Evolutionary conservation across 208 protist genomes (phyloP), one percentile per base, ranked within the genome.

Genomic region (Vickermania spadyakhi): DNA sequence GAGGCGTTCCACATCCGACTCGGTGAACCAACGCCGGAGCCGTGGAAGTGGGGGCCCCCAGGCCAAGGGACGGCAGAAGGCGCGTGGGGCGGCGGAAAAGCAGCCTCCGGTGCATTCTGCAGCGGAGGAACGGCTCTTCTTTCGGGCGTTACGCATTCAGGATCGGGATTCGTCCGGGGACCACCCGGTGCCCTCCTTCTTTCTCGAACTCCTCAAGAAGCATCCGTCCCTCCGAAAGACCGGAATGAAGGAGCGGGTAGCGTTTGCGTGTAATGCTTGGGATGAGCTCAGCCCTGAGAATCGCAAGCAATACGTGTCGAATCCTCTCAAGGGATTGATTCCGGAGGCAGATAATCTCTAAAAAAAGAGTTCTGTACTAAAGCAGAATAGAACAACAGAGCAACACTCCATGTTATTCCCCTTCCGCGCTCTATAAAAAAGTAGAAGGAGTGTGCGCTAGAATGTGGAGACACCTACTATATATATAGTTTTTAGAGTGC

Each of bases 191-290:
- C 79, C 88, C 23, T 85, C 88, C 1, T 94, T 92, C 61, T 82
- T 78, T 1, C 88, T 84, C 56, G 80, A 88, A 31, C 77, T 94
- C 14, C 58, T 94, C 18, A 84, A 88, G 57, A 67, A 72, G 26
- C 81, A 94, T 58, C 88, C 88, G 2, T 92, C 84, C 0, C 78
- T 94, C 58, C 81, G 84, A 2, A 64, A 73, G 41, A 91, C 92
- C 81, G 82, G 82, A 11, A 54, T 94, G 28, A 76, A 81, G 2
- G 88, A 94, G 67, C 79, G 88, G n/a, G 91, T 94, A 82, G 75
- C 86, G 58, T 92, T 94, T 58, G 58, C 91, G 22, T 77, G 75
- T 36, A 75, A 70, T 22, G 68, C 82, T 2, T 94, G 88, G 88
- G 65, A 77, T 21, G 72, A 77, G 50, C 75, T 94, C 18, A 83